These are phyloP conservation scores for Pezicula rhizophila DNA, from an alignment of 2,329 filamentous ascomycete species.

Conservation along the genomic window DNA sequence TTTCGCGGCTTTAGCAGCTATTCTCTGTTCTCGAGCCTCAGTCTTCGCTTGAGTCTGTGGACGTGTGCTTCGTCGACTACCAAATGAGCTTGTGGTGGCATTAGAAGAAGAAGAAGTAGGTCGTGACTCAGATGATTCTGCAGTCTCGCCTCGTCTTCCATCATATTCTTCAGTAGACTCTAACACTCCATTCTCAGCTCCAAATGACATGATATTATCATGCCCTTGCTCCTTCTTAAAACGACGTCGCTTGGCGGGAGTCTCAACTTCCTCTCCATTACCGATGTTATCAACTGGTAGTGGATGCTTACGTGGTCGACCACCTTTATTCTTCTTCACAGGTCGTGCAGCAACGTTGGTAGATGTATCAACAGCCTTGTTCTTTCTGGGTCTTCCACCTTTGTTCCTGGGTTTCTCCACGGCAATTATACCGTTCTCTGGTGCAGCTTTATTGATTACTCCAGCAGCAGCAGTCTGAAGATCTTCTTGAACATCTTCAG, in stretches of 20 bases:
- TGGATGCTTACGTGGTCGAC: neutral
- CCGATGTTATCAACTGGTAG: neutral
- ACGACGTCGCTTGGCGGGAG: conserved; percentile 6
- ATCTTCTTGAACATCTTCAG: conserved; percentile 16
- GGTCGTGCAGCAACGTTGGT: neutral
- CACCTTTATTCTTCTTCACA: neutral
- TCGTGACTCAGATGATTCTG: conserved; percentile 12
- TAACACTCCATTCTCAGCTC: conserved; percentile 15
- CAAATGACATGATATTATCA: conserved; percentile 1
- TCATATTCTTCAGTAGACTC: conserved; percentile 21
- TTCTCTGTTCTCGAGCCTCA: neutral
- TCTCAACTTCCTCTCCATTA: neutral
- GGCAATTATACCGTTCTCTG: conserved; percentile 7
- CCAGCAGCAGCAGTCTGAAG: conserved; percentile 18
- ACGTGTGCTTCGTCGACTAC: conserved; percentile 8
- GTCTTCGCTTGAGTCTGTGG: conserved; percentile 10
- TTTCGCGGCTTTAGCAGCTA: neutral
- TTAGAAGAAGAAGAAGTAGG: conserved; percentile 16
- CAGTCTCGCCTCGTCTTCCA: conserved; percentile 6
- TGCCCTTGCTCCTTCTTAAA: conserved; percentile 11
- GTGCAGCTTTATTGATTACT: conserved; percentile 13
- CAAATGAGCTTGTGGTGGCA: conserved; percentile 9
- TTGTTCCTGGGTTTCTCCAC: conserved; percentile 6
- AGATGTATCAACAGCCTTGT: neutral
- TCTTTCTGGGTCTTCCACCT: conserved; percentile 9